Evolutionary conservation across 768 basidiomycete species (phyloP), one percentile per base, ranked within the genome.

Genomic region (Tylopilus subfusipes): DNA sequence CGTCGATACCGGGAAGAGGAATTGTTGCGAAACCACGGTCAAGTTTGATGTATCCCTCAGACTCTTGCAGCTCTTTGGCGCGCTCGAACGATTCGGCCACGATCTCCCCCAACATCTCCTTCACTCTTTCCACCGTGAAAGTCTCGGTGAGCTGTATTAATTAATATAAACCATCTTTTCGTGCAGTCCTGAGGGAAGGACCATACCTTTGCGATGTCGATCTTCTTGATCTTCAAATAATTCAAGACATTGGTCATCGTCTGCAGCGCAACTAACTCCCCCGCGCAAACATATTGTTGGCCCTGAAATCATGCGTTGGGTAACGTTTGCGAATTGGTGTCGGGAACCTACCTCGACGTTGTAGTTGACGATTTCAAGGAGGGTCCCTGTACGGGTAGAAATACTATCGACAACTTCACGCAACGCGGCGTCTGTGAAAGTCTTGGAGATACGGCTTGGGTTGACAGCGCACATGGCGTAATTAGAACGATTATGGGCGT

Each of bases 391-490:
- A 36, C 79, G 76, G 29, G 81, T 78, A 5, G 90, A 80, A 63
- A 99, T 96, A 50, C 81, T 82, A 60, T 98, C 95, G 45, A 99
- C 96, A 45, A 99, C 93, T 72, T 98, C 97, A 34, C 96, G 84
- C n/a, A 99, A 81, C 7, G 95, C 96, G 1, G 87, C 84, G 55
- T 99, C 97, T 59, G 85, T 93, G 79, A 99, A 99, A 2, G 91
- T 86, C 69, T 87, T 88, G 31, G 93, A 92, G 57, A 99, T 91
- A 52, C 96, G 88, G 62, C 92, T 88, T 4, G 96, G 96, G 71
- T 99, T 98, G 63, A 97, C 90, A n/a, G 97, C 96, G 72, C 94
- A 95, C 97, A 99, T 98, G 10, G 93, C 95, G 64, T 98, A 99
- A 69, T 95, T 93, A 24, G 93, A 96, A 34, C 97, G 84, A 65